Conservation (phyloP, 176 grass and related monocot species). For the Hsuehochloa calcarea region DNA sequence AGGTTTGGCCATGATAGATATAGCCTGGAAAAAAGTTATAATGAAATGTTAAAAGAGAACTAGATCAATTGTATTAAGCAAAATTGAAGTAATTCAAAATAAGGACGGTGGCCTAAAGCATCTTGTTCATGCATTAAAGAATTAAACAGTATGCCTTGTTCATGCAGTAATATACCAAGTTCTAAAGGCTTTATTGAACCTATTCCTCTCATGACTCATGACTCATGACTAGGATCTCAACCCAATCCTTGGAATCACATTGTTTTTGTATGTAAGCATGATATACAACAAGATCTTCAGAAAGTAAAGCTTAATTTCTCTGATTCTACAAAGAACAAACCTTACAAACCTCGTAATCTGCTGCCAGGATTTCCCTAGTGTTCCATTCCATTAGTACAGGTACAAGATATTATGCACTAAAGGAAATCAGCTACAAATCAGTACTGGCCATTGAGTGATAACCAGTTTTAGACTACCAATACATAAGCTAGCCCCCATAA, state of each 20-base stretch:
- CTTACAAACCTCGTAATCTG: background rate
- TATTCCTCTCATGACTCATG: background rate
- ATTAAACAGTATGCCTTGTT: background rate
- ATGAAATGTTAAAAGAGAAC: conserved; percentile 14
- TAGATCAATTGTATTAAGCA: background rate
- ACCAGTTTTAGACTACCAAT: background rate
- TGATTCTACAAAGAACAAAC: background rate
- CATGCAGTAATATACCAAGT: background rate
- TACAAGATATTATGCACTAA: background rate
- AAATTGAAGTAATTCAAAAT: conserved; percentile 15
- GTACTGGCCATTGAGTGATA: background rate
- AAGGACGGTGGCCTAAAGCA: background rate
- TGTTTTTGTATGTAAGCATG: background rate
- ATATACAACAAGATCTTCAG: background rate
- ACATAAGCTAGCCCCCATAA: background rate
- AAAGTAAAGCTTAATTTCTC: background rate
- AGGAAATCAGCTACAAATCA: background rate
- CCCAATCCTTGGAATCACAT: background rate
- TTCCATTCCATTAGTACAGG: background rate
- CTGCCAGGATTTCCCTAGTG: background rate
- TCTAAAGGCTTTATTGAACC: background rate
- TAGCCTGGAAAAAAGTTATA: conserved; percentile 60
- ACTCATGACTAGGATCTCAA: background rate
- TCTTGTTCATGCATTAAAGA: background rate
- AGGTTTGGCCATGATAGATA: conserved; percentile 93